These are phyloP conservation scores for Salix dunnii DNA, from an alignment of 345 rosid genomes.

Conservation along the genomic window DNA sequence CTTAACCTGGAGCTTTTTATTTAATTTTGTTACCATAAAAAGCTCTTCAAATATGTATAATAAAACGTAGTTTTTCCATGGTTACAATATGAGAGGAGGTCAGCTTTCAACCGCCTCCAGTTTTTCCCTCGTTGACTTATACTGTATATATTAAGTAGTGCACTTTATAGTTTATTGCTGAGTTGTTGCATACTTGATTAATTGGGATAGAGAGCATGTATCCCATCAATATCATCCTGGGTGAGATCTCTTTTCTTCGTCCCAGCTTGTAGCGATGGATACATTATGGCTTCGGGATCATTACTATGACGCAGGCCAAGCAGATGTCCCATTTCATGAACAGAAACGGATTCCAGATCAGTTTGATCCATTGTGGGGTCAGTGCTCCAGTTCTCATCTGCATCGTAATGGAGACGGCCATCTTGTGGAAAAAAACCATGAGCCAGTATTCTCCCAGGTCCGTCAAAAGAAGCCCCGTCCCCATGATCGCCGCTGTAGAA, in stretches of 20 bases:
- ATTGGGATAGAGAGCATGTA: background rate
- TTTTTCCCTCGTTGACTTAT: too few species aligned
- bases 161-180: too few species aligned
- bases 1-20: too few species aligned
- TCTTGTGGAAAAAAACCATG: slow-evolving; percentile 12
- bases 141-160: too few species aligned
- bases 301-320: slow-evolving; percentile 25
- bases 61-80: too few species aligned
- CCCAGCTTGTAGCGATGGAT: background rate
- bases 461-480: slow-evolving; percentile 16
- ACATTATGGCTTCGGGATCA: slow-evolving; percentile 20
- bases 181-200: too few species aligned
- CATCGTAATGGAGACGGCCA: slow-evolving; percentile 24
- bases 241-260: background rate
- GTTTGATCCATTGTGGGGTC: background rate
- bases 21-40: too few species aligned
- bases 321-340: slow-evolving; percentile 29
- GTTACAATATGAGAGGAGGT: too few species aligned
- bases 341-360: slow-evolving; percentile 28
- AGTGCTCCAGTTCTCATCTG: slow-evolving; percentile 20
- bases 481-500: slow-evolving; percentile 19
- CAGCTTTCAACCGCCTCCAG: too few species aligned
- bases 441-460: slow-evolving; percentile 4
- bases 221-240: slow-evolving; percentile 1
- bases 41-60: too few species aligned